These are phyloP conservation scores for Arthrobotrys iridis DNA, from an alignment of 2,329 filamentous ascomycete genomes.

Conservation along the genomic window DNA sequence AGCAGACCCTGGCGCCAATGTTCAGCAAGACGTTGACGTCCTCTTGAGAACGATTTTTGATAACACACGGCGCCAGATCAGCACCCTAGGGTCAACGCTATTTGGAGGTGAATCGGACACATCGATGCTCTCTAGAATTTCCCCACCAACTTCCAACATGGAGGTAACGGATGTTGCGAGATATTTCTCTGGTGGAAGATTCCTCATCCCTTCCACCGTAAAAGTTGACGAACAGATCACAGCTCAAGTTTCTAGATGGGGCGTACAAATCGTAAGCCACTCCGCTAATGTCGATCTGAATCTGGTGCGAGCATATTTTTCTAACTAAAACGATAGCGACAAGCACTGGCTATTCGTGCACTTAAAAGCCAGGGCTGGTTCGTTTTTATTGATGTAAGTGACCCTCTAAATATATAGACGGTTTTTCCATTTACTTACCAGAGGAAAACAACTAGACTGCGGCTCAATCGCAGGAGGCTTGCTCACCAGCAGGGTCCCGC, in stretches of 20 bases:
- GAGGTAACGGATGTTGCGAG: conserved; percentile 15
- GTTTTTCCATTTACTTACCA: neutral
- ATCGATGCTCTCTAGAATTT: neutral
- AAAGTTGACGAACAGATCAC: conserved; percentile 1
- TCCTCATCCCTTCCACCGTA: conserved; percentile 4
- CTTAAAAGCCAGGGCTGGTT: conserved; percentile 19
- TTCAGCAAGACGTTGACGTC: neutral
- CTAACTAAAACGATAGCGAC: conserved; percentile 9
- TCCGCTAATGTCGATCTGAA: neutral
- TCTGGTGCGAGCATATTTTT: neutral
- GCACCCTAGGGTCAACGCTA: neutral
- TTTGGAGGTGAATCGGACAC: conserved; percentile 26
- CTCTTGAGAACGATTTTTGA: neutral
- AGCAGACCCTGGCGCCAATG: neutral
- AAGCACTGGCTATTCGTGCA: conserved; percentile 12
- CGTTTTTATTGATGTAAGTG: conserved; percentile 24
- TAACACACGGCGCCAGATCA: neutral
- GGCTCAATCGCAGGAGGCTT: neutral
- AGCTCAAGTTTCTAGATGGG: neutral
- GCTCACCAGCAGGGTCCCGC: conserved; percentile 28
- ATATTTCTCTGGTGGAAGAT: conserved; percentile 31
- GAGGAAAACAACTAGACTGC: neutral
- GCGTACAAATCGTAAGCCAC: neutral
- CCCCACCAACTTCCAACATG: neutral
- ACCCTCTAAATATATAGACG: neutral